These are phyloP conservation scores for Plectosphaerella cucumerina DNA, from an alignment of 2,329 filamentous ascomycete species.

Conservation along the genomic window DNA sequence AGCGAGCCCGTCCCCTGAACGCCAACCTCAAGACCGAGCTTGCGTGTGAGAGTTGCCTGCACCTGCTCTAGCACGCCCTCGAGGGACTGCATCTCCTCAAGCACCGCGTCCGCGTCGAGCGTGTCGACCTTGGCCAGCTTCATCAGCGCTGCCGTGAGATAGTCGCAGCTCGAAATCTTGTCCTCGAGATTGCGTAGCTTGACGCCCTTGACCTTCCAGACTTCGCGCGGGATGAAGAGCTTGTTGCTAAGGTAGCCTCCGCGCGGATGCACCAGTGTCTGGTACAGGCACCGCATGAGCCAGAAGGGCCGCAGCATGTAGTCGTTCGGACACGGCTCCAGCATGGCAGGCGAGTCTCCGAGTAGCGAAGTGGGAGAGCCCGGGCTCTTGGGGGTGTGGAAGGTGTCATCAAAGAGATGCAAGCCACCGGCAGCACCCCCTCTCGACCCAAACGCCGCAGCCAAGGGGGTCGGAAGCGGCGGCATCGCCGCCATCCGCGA, in stretches of 20 bases:
- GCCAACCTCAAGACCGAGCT: conserved; percentile 90
- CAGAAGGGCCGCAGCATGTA: conserved; percentile 92
- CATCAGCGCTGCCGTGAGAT: conserved; percentile 81
- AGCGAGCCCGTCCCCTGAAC: conserved; percentile 68
- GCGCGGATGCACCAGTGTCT: conserved; percentile 85
- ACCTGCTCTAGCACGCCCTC: conserved; percentile 85
- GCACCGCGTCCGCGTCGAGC: conserved; percentile 82
- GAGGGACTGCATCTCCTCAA: conserved; percentile 90
- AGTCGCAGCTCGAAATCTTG: conserved; percentile 87
- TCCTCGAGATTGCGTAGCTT: conserved; percentile 91
- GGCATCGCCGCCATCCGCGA: conserved; percentile 51
- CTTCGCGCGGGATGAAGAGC: conserved; percentile 86
- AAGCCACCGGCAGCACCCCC: conserved; percentile 61
- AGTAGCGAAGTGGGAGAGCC: conserved; percentile 62
- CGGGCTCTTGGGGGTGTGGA: conserved; percentile 63
- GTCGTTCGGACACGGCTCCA: conserved; percentile 90
- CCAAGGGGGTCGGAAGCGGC: conserved; percentile 63
- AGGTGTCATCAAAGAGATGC: conserved; percentile 79
- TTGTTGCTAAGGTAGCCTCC: conserved; percentile 90
- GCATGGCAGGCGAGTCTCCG: conserved; percentile 64
- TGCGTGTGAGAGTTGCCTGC: conserved; percentile 71
- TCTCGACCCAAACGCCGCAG: conserved; percentile 56
- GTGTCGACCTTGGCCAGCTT: conserved; percentile 83
- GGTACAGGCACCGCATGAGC: conserved; percentile 92
- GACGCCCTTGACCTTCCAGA: conserved; percentile 90